Base-by-base conservation (phyloP, 768 basidiomycete species). In the Lactifluus hygrophoroides region DNA sequence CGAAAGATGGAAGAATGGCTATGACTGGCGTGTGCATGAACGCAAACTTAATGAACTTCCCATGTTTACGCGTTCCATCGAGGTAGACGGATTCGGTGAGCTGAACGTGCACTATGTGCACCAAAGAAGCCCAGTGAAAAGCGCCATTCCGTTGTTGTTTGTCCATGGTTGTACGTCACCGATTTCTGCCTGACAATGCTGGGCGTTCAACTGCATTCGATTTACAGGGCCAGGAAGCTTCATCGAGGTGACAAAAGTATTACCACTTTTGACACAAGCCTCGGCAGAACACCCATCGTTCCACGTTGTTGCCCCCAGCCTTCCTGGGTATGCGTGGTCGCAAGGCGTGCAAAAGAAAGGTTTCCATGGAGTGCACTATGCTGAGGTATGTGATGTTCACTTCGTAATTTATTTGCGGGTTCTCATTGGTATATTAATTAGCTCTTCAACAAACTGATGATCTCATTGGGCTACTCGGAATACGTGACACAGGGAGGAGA, bases 251-350 rank as follows among this genome's bases (percentile, higher is more conserved):
- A 66, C 71, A 42, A 85, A 84, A 70, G 70, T 86, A 5, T 68
- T 86, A 0, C 80, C 82, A 3, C 65, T 83, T 5, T 69, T 87
- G 58, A 72, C 76, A 0, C 67, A 72, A 21, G 67, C 69, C 0
- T 72, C 74, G 1, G 54, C 71, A 2, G 69, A 73, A 0, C 72
- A 78, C 5, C 83, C 83, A 1, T 79, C 75, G 51, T 86, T 86
- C 66, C 81, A 85, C 61, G 80, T 86, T 21, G 81, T 86, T 0
- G 79, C 78, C 0, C 61, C 77, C 35, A 79, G 83, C 63, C 63
- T 85, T 16, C 85, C 83, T 9, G 82, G 81, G 0, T 86, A 70
- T 67, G 84, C 81, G 0, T 85, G 84, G 68, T 84, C 84, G 0
- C 76, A 81, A 43, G 80, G 76, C 0, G 77, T 80, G 0, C 78